phyloP scores from a whole-genome alignment of 768 basidiomycete species.

The Russula griseocarnosa region DNA sequence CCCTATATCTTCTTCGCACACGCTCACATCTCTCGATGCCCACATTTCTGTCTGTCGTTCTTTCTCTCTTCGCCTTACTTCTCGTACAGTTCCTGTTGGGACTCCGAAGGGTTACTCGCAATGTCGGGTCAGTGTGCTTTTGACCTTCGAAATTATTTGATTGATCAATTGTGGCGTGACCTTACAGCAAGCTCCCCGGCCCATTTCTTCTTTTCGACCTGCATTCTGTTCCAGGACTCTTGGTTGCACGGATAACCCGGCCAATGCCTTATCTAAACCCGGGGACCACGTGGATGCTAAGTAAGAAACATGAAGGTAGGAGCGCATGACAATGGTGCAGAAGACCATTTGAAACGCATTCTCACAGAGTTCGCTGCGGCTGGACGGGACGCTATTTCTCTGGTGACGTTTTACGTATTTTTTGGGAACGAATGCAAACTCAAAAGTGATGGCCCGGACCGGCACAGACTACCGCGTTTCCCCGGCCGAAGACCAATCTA shows the following conservation, averaged over 20 bases:
- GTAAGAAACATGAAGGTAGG: slow-evolving; percentile 8
- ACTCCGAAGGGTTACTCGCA: slow-evolving; percentile 8
- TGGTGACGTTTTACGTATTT: neutral
- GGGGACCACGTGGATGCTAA: neutral
- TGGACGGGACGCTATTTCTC: slow-evolving; percentile 13
- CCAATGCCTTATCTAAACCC: neutral
- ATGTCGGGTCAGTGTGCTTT: slow-evolving; percentile 6
- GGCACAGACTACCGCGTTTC: slow-evolving; percentile 14
- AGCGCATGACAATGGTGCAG: neutral
- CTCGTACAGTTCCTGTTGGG: neutral
- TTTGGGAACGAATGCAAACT: neutral
- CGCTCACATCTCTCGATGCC: neutral
- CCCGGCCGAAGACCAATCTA: neutral
- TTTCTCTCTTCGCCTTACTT: slow-evolving; percentile 2
- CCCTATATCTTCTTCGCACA: neutral
- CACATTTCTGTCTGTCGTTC: neutral
- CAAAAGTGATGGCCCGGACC: neutral
- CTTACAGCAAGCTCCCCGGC: slow-evolving; percentile 9
- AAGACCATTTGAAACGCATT: neutral
- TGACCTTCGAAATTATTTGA: neutral
- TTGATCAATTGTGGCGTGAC: neutral
- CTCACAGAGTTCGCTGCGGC: slow-evolving; percentile 11
- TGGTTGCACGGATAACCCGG: neutral
- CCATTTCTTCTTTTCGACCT: slow-evolving; percentile 9
- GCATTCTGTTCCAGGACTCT: neutral